Evolutionary conservation across 805 yeast genomes (phyloP).

Genomic region (Kodamaea neixiangensis): DNA sequence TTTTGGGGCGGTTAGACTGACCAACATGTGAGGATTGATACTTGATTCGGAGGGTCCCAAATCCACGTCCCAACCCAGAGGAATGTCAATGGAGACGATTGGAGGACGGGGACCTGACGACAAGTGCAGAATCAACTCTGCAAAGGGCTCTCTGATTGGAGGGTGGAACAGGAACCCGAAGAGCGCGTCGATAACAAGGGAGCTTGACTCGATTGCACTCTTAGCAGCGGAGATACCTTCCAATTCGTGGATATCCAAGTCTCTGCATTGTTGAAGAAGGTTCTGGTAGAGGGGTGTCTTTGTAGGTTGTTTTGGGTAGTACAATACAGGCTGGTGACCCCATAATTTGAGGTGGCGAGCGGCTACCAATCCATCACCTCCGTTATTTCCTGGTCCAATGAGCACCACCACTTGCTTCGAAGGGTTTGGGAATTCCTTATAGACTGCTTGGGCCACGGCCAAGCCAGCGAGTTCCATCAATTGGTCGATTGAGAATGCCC

Average conservation of each 20-base stretch:
- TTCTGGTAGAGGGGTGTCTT: constrained; percentile 58
- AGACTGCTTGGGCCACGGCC: constrained; percentile 87
- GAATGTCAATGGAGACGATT: constrained; percentile 82
- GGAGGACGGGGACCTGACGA: constrained; percentile 49
- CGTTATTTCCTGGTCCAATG: constrained; percentile 96
- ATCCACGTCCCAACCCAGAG: constrained; percentile 98
- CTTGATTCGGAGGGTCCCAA: constrained; percentile 61
- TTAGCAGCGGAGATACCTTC: constrained; percentile 36
- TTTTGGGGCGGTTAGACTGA: constrained; percentile 92
- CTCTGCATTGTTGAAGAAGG: constrained; percentile 64
- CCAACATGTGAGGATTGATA: constrained; percentile 65
- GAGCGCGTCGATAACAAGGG: constrained; percentile 65
- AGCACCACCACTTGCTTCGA: constrained; percentile 56
- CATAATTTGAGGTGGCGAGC: constrained; percentile 85
- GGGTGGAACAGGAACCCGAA: constrained; percentile 95
- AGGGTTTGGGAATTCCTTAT: constrained; percentile 61
- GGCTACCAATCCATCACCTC: constrained; percentile 96
- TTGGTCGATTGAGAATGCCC: constrained; percentile 81
- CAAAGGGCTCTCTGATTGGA: constrained; percentile 81
- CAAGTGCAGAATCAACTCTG: constrained; percentile 34
- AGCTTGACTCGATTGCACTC: constrained; percentile 8
- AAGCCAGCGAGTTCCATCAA: constrained; percentile 96
- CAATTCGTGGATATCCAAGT: constrained; percentile 63
- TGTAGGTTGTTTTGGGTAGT: constrained; percentile 69
- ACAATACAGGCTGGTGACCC: constrained; percentile 67